A percentile compares a stretch with the other conserved stretches of the same genome.
These are phyloP conservation scores for Besnoitia besnoiti DNA, from an alignment of 169 alveolate genomes.

Conservation along the genomic window DNA sequence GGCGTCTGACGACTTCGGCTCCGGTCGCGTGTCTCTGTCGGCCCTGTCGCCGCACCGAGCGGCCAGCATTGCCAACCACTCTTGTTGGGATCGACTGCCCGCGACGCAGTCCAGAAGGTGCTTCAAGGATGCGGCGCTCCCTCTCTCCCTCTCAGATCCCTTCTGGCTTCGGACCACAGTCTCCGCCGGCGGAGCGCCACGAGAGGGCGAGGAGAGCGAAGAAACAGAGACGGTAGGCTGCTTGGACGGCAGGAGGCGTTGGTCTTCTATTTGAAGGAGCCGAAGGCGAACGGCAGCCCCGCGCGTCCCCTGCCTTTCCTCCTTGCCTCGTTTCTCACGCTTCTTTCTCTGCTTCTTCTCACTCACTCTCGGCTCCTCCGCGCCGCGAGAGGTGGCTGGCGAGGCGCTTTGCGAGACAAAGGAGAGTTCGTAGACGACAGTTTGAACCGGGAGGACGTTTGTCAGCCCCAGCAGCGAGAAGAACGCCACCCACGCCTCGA, in stretches of 20 bases:
- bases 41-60: too few relatives aligned
- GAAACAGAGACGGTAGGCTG: background rate
- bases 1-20: too few relatives aligned
- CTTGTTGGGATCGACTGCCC: too few relatives aligned
- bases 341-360: background rate
- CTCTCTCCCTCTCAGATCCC: too few relatives aligned
- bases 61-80: too few relatives aligned
- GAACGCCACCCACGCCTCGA: constrained; percentile 10
- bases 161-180: background rate
- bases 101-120: too few relatives aligned
- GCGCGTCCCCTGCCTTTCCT: too few relatives aligned
- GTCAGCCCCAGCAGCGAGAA: background rate
- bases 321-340: background rate
- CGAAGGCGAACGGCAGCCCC: background rate
- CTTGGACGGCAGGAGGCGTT: background rate
- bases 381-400: background rate
- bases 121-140: too few relatives aligned
- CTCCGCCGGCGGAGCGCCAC: background rate
- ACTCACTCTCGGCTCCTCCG: background rate
- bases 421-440: background rate
- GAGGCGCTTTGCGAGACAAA: background rate
- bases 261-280: background rate
- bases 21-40: too few relatives aligned
- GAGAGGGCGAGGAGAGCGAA: background rate
- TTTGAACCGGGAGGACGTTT: background rate